Base-by-base conservation (phyloP, 768 basidiomycete genomes). In the Tylopilus sp. region DNA sequence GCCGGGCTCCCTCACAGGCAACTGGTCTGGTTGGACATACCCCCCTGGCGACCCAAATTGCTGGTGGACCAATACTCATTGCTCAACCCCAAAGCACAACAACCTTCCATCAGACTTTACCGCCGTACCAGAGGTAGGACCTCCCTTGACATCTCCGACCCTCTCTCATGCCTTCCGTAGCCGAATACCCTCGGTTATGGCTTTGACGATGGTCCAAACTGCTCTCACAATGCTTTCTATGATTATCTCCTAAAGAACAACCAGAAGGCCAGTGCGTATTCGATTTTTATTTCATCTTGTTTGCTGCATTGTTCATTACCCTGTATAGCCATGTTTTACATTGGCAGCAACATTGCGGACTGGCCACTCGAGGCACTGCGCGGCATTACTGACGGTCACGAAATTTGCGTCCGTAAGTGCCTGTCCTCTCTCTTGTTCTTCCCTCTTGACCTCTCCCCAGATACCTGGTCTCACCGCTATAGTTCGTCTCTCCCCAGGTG, bases 151-250 rank as follows among this genome's bases (percentile, higher is more conserved):
- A 1, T 18, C 0, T 17, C 22, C 7, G 1, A 3, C 15, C 23
- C 10, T 8, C 28, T 6, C 52, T 48, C 23, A 60, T 28, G 0
- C 30, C 31, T n/a, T 6, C 8, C 4, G 4, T 30, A 58, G 79
- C 82, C 83, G 28, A 60, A 65, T 10, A 80, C 81, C 2, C 66
- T 82, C 17, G 83, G 81, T 1, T 83, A 79, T 41, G 80, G 75
- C 3, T 84, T 84, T 51, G 83, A 85, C 52, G 82, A 85, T 52
- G 83, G 83, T 1, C 83, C 83, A 2, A 82, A 81, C 57, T 85
- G 82, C 58, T 76, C 79, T 4, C 83, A 85, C 53, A 84, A 84
- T 48, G 73, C 69, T 3, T 85, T 84, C 53, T 85, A 85, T 40
- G 73, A 82, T 52, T 85, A 65, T 53, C 71, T 85, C 26, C 43